Evolutionary conservation across 1,139 yeast genomes (phyloP), one percentile per base, ranked within the genome.

Genomic region (Zhuliangozyma blackwelliae): DNA sequence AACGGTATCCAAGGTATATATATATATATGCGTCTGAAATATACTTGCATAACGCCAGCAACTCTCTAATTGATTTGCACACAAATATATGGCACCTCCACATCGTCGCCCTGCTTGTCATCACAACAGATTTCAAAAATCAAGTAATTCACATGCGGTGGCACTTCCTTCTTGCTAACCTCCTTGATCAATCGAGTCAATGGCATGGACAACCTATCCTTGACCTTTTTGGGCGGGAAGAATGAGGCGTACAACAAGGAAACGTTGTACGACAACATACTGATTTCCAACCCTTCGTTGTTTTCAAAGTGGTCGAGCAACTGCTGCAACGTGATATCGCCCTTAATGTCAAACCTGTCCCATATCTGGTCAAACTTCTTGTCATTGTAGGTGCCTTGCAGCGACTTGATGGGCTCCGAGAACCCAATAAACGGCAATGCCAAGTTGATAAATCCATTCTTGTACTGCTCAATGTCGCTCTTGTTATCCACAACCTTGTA

Each of bases 401-500:
- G 77, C 27, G 96, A 86, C 36, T 82, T 81, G 53, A 92, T 79
- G 38, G 99, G 99, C 63, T 94, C 98, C 7, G 96, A 87, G 58
- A 92, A 92, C 8, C 96, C 98, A 57, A 94, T 78, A 68, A 94
- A 92, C 45, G 98, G 98, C 47, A 94, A 75, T 0, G 99, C 97
- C 62, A 92, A 72, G 55, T 89, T 92, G 43, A 90, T 77, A 54
- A 92, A 92, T 1, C 98, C 98, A 57, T 92, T 92, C 69, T 88
- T 92, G 66, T 81, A 92, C 50, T 84, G 83, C 57, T 92, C 98
- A 52, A 94, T 76, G 44, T 81, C 81, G 47, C 75, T 77, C 46
- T 77, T 69, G 20, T 70, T 68, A 52, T 86, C 96, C 38, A 82
- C 88, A 45, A 92, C 92, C 67, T 92, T 92, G 71, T 88, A 85